Evolutionary conservation across 2,329 filamentous ascomycete genomes (phyloP).

Genomic region (Pleurostoma richardsiae): DNA sequence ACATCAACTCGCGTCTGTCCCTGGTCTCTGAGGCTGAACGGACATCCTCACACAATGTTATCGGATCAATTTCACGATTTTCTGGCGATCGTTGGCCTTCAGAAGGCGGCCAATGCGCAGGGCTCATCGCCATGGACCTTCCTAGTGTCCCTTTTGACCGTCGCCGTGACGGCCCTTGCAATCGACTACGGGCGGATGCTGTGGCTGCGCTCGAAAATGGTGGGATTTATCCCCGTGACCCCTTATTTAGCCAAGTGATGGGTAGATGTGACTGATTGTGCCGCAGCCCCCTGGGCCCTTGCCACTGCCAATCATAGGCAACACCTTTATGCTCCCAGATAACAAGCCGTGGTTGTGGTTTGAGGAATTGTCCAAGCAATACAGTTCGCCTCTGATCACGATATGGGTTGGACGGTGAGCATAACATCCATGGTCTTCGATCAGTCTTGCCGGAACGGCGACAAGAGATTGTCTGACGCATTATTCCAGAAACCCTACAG

Average conservation of each 20-base stretch:
- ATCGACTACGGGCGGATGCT: slow-evolving; percentile 45
- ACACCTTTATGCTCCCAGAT: slow-evolving; percentile 48
- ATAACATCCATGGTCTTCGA: neutral
- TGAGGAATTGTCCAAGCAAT: slow-evolving; percentile 43
- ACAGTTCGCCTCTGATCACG: slow-evolving; percentile 45
- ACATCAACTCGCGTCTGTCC: too few species aligned
- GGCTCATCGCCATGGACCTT: slow-evolving; percentile 1
- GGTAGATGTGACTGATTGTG: slow-evolving; percentile 5
- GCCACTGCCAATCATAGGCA: slow-evolving; percentile 48
- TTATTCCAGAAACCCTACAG: slow-evolving; percentile 27
- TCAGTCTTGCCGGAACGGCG: neutral
- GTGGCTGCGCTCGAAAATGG: slow-evolving; percentile 41
- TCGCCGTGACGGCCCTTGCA: slow-evolving; percentile 16
- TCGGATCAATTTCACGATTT: slow-evolving; percentile 2
- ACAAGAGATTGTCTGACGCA: neutral
- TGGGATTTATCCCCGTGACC: slow-evolving; percentile 10
- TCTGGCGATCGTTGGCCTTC: neutral
- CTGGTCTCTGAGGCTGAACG: too few species aligned
- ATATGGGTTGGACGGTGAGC: slow-evolving; percentile 47
- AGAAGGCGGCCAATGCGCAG: neutral
- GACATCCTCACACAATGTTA: slow-evolving; percentile 1
- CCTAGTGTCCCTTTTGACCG: slow-evolving; percentile 13
- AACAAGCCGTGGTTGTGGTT: slow-evolving; percentile 55
- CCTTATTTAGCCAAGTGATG: neutral
- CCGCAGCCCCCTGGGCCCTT: slow-evolving; percentile 47